A percentile compares a stretch with the other conserved stretches of the same genome.
Conservation (phyloP, 1,139 yeast genomes). For the Scheffersomyces quercinus region DNA sequence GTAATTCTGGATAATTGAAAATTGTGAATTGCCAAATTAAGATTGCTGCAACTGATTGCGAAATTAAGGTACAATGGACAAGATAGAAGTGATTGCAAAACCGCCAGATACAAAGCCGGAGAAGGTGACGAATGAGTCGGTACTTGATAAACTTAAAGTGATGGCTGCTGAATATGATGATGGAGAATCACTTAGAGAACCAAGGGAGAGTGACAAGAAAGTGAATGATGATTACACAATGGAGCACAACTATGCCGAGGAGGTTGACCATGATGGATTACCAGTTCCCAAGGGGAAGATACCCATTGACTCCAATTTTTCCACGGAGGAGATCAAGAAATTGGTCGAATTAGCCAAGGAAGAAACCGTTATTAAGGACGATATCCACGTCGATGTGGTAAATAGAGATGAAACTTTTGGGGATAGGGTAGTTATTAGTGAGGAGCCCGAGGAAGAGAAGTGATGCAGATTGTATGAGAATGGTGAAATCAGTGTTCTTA, state of each 20-base stretch:
- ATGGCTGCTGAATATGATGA: background rate
- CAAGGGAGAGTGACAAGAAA: slow-evolving; percentile 4
- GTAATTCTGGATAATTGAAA: too few relatives aligned
- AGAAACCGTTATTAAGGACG: slow-evolving; percentile 29
- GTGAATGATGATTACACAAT: slow-evolving; percentile 5
- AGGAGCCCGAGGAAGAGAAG: too few relatives aligned
- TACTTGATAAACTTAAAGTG: background rate
- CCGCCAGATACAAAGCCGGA: slow-evolving; percentile 9
- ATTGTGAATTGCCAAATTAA: too few relatives aligned
- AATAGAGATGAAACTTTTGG: slow-evolving; percentile 20
- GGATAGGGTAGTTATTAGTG: slow-evolving; percentile 15
- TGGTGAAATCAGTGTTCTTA: too few relatives aligned
- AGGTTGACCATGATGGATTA: slow-evolving; percentile 37
- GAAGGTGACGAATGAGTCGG: slow-evolving; percentile 6
- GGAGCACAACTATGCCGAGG: slow-evolving; percentile 3
- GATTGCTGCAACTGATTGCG: too few relatives aligned
- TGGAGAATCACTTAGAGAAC: slow-evolving; percentile 1
- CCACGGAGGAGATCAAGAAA: slow-evolving; percentile 33
- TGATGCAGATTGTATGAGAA: too few relatives aligned
- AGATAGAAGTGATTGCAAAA: slow-evolving; percentile 19
- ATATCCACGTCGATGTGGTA: slow-evolving; percentile 27
- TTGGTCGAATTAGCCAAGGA: slow-evolving; percentile 32
- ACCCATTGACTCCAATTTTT: slow-evolving; percentile 44
- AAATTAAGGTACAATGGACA: slow-evolving; percentile 8
- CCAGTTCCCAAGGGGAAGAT: slow-evolving; percentile 40